phyloP scores from a whole-genome alignment of 345 rosid genomes.

The Zanthoxylum bungeanum region DNA sequence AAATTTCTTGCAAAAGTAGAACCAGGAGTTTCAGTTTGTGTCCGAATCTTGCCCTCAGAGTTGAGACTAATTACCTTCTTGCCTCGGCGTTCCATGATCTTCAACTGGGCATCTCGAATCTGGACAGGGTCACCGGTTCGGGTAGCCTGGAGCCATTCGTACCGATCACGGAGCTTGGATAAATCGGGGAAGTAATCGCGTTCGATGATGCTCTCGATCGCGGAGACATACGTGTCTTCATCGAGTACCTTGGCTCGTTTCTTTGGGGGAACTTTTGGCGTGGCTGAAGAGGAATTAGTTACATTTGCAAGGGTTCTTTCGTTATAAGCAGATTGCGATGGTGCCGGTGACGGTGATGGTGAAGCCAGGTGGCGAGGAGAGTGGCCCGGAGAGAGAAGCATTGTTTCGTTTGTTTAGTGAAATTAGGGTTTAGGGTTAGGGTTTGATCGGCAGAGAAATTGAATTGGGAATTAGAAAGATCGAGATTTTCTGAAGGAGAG shows the following conservation, averaged over 20 bases:
- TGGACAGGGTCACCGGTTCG: conserved; percentile 81
- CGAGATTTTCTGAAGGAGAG: background rate
- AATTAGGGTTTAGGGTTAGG: conserved; percentile 15
- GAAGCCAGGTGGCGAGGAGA: conserved; percentile 79
- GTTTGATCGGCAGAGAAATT: background rate
- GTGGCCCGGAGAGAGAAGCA: conserved; percentile 79
- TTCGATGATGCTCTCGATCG: conserved; percentile 91
- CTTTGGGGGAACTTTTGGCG: conserved; percentile 30
- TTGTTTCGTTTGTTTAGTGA: conserved; percentile 9
- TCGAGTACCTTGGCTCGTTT: conserved; percentile 70
- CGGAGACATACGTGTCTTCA: conserved; percentile 78
- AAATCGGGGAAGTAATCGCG: conserved; percentile 97
- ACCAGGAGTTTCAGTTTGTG: conserved; percentile 78
- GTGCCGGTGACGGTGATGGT: conserved; percentile 48
- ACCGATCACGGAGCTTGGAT: conserved; percentile 86
- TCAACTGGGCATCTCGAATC: conserved; percentile 91
- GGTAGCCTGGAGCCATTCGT: conserved; percentile 90
- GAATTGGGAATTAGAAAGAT: background rate
- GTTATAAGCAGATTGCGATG: conserved; percentile 46
- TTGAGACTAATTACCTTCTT: conserved; percentile 32
- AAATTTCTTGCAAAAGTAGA: conserved; percentile 72
- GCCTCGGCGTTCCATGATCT: conserved; percentile 89
- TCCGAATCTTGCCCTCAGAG: conserved; percentile 32
- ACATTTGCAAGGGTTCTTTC: conserved; percentile 28
- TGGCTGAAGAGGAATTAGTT: conserved; percentile 27